phyloP scores from a whole-genome alignment of 805 yeast species.

The Nakazawaea ishiwadae region DNA sequence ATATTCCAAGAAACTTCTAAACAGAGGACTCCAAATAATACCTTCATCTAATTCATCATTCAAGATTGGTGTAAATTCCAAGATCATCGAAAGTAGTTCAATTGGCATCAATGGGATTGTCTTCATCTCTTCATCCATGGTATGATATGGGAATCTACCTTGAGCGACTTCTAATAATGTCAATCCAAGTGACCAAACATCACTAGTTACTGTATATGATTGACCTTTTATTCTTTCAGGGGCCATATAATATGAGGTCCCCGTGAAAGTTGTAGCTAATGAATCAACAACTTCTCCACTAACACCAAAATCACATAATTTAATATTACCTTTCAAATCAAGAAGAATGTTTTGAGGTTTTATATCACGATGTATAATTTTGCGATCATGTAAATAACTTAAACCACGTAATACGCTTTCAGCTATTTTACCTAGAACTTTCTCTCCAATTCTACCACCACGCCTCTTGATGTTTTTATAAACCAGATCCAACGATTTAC shows the following conservation, averaged over 20 bases:
- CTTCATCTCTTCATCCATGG: slow-evolving; percentile 27
- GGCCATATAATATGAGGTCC: slow-evolving; percentile 98
- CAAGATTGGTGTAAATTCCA: slow-evolving; percentile 77
- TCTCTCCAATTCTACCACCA: slow-evolving; percentile 88
- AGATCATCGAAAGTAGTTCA: slow-evolving; percentile 75
- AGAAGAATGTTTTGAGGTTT: slow-evolving; percentile 91
- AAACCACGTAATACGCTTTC: slow-evolving; percentile 81
- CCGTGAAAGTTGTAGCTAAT: slow-evolving; percentile 93
- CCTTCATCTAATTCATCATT: slow-evolving; percentile 72
- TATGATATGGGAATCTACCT: slow-evolving; percentile 80
- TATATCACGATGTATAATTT: slow-evolving; percentile 91
- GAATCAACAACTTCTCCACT: slow-evolving; percentile 96
- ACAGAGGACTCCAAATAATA: slow-evolving; percentile 76
- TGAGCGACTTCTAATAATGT: slow-evolving; percentile 90
- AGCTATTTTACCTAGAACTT: slow-evolving; percentile 86
- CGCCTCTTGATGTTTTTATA: slow-evolving; percentile 68
- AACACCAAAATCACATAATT: slow-evolving; percentile 96
- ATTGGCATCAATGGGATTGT: slow-evolving; percentile 72
- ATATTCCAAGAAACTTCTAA: slow-evolving; percentile 75
- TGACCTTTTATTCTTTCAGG: slow-evolving; percentile 96
- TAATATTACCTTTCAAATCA: slow-evolving; percentile 74
- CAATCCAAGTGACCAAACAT: slow-evolving; percentile 94
- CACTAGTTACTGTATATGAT: slow-evolving; percentile 91
- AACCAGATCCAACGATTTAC: slow-evolving; percentile 85
- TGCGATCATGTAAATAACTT: slow-evolving; percentile 80